Percentiles rank a stretch among this genome's conserved stretches.
phyloP scores from a whole-genome alignment of 129 eudicot species.

The Flaveria bidentis region DNA sequence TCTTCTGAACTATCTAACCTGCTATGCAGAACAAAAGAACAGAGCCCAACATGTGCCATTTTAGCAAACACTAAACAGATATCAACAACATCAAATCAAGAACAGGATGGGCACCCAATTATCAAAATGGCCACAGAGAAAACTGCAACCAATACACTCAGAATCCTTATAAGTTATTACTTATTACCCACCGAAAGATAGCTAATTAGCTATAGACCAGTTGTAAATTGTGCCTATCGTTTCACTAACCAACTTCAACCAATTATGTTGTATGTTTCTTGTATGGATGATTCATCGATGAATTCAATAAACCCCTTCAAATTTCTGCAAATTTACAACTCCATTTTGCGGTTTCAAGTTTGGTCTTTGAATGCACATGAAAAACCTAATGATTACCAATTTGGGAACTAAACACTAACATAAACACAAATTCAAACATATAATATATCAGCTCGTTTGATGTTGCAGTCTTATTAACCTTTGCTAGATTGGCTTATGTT shows the following conservation, averaged over 20 bases:
- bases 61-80: background rate
- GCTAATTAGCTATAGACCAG: background rate
- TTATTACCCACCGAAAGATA: too few relatives aligned
- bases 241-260: background rate
- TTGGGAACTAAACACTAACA: slow-evolving; percentile 15
- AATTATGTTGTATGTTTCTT: slow-evolving; percentile 18
- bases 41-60: slow-evolving; percentile 1
- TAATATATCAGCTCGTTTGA: background rate
- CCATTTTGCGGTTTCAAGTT: slow-evolving; percentile 26
- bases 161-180: background rate
- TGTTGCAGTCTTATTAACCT: too few relatives aligned
- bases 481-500: too few relatives aligned
- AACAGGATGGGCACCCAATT: slow-evolving; percentile 10
- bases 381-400: slow-evolving; percentile 1
- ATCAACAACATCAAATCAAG: background rate
- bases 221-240: background rate
- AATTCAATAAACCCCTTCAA: slow-evolving; percentile 3
- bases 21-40: slow-evolving; percentile 20
- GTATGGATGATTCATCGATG: background rate
- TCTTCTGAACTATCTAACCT: slow-evolving; percentile 43
- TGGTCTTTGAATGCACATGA: slow-evolving; percentile 8
- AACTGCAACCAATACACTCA: slow-evolving; percentile 9
- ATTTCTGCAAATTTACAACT: background rate
- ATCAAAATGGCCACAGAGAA: background rate
- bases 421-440: slow-evolving; percentile 1